Evolutionary conservation across 1,284 basidiomycete species (phyloP).

Genomic region (Violaceomyces palustris): DNA sequence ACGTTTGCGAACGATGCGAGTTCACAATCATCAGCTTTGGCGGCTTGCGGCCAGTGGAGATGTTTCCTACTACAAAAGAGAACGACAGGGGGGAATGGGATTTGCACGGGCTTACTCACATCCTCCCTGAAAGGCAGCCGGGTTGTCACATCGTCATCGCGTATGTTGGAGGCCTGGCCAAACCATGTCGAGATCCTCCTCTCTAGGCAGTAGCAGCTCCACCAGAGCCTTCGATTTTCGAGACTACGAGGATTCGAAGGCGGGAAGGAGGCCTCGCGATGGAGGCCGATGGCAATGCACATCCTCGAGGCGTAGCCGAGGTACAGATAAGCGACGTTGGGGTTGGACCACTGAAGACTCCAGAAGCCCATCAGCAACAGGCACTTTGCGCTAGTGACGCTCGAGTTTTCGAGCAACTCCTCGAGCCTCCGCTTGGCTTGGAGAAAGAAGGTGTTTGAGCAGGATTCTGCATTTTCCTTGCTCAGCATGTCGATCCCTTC

Average conservation of each 20-base stretch:
- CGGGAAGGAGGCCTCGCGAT: conserved; percentile 25
- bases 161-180: conserved; percentile 20
- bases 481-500: too few relatives aligned
- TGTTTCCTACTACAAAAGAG: too few relatives aligned
- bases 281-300: conserved; percentile 31
- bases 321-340: conserved; percentile 34
- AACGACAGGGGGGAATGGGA: too few relatives aligned
- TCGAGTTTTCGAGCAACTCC: conserved; percentile 30
- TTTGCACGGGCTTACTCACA: too few relatives aligned
- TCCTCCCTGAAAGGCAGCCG: conserved; percentile 18
- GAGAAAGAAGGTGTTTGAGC: conserved; percentile 20
- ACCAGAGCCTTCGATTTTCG: conserved; percentile 24
- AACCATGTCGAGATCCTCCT: conserved; percentile 29
- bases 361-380: conserved; percentile 31
- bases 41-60: too few relatives aligned
- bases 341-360: conserved; percentile 27
- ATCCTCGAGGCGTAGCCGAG: conserved; percentile 27
- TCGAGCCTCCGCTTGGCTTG: conserved; percentile 26
- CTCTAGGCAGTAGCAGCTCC: conserved; percentile 29
- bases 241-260: conserved; percentile 13
- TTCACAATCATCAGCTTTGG: too few relatives aligned
- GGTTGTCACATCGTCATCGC: conserved; percentile 24
- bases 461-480: conserved; percentile 19
- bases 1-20: too few relatives aligned
- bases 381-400: conserved; percentile 25